A percentile compares a stretch with the other conserved stretches of the same genome.
Evolutionary conservation across 495 filamentous ascomycete genomes (phyloP).

Genomic region (Daldinia concentrica): DNA sequence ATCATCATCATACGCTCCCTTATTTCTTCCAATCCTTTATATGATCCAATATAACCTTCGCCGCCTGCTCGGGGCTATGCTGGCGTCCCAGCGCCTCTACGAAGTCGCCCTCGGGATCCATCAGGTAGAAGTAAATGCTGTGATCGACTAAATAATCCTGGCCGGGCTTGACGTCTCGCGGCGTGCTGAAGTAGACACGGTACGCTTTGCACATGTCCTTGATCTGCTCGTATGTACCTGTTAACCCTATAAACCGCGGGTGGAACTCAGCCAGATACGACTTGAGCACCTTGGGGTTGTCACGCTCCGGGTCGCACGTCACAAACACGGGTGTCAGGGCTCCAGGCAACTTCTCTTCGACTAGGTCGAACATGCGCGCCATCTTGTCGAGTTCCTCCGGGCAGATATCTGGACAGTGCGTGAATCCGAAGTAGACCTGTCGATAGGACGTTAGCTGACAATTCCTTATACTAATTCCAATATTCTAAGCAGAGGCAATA

Average conservation of each 20-base stretch:
- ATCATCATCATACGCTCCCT: background rate
- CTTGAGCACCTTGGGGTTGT: slow-evolving; percentile 84
- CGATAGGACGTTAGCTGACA: background rate
- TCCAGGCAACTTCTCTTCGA: slow-evolving; percentile 60
- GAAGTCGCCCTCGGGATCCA: slow-evolving; percentile 98
- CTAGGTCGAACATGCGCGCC: slow-evolving; percentile 89
- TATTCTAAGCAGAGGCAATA: background rate
- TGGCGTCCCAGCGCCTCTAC: slow-evolving; percentile 96
- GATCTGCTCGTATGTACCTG: slow-evolving; percentile 90
- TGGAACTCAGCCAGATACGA: slow-evolving; percentile 93
- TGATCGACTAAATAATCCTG: slow-evolving; percentile 98
- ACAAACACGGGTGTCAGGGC: slow-evolving; percentile 79
- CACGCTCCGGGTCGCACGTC: slow-evolving; percentile 92
- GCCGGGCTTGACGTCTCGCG: slow-evolving; percentile 82
- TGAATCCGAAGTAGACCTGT: slow-evolving; percentile 96
- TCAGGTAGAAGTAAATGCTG: slow-evolving; percentile 99
- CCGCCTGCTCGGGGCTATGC: slow-evolving; percentile 86
- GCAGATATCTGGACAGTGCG: slow-evolving; percentile 98
- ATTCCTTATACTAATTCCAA: background rate
- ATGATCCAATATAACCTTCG: slow-evolving; percentile 84
- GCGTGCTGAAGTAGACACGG: slow-evolving; percentile 96
- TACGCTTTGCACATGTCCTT: slow-evolving; percentile 94
- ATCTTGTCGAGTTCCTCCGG: slow-evolving; percentile 99
- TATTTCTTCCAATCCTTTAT: slow-evolving; percentile 83
- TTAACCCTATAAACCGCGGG: slow-evolving; percentile 84